Conservation (phyloP, 768 basidiomycete species). For the Pholiota conissans region DNA sequence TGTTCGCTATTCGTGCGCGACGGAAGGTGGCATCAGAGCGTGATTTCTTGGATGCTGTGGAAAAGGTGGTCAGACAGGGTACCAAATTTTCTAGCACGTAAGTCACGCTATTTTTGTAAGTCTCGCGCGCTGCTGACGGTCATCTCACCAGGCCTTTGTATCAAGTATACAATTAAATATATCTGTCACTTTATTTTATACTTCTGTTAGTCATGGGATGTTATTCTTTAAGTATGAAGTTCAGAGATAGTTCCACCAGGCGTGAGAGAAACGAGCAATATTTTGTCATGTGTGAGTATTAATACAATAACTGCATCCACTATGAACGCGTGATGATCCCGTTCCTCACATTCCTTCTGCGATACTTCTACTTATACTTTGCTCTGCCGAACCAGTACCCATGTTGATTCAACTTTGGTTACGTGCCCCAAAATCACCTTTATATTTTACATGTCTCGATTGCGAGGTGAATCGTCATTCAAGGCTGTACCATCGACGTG, state of each 20-base stretch:
- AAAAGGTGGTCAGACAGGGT: slow-evolving; percentile 97
- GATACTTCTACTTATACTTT: background rate
- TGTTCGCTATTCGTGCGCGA: slow-evolving; percentile 98
- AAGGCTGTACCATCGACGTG: slow-evolving; percentile 24
- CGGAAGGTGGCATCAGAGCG: slow-evolving; percentile 97
- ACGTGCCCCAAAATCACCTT: background rate
- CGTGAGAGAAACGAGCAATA: no score
- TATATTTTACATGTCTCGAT: background rate
- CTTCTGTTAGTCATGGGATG: slow-evolving; percentile 1
- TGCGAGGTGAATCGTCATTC: background rate
- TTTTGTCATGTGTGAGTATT: no score
- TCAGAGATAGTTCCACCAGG: background rate
- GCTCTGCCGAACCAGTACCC: background rate
- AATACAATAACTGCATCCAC: background rate
- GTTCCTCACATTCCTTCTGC: no score
- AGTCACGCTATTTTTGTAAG: slow-evolving; percentile 30
- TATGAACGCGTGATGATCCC: background rate
- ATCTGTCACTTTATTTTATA: slow-evolving; percentile 3
- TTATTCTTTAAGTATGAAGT: background rate
- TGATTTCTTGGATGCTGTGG: slow-evolving; percentile 96
- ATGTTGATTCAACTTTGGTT: background rate
- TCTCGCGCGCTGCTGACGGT: slow-evolving; percentile 12
- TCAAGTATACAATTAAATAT: slow-evolving; percentile 88
- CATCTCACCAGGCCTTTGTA: slow-evolving; percentile 66
- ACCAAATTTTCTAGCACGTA: slow-evolving; percentile 98